Evolutionary conservation across 2,329 filamentous ascomycete species (phyloP).

Genomic region (Penicillium sp.): DNA sequence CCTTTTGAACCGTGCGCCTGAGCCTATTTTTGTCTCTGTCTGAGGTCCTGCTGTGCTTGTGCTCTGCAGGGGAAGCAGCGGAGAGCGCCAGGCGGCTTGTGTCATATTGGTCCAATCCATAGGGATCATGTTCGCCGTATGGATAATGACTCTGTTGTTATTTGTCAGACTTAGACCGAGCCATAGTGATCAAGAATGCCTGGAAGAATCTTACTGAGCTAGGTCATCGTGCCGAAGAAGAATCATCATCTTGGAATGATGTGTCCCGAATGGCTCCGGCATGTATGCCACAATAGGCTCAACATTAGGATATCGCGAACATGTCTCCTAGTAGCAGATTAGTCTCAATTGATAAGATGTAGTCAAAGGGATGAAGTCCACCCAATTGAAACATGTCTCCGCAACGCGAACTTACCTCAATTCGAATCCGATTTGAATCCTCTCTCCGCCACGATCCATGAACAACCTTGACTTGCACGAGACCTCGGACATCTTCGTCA

Average conservation of each 20-base stretch:
- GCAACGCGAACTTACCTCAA: conserved; percentile 51
- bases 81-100: conserved; percentile 78
- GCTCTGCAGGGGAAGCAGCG: conserved; percentile 57
- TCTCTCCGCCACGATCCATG: conserved; percentile 69
- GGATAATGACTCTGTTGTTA: conserved; percentile 63
- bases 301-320: conserved; percentile 63
- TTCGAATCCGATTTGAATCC: conserved; percentile 54
- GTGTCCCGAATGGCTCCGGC: conserved; percentile 81
- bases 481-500: conserved; percentile 53
- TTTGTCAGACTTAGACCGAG: not conserved
- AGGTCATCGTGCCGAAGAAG: conserved; percentile 72
- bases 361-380: not conserved
- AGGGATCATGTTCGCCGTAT: conserved; percentile 88
- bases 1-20: conserved; percentile 68
- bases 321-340: conserved; percentile 54
- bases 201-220: conserved; percentile 53
- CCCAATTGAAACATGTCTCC: not conserved
- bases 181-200: not conserved
- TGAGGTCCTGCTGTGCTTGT: conserved; percentile 1
- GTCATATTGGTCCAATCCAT: conserved; percentile 87
- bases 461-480: conserved; percentile 58
- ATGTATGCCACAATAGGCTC: conserved; percentile 71
- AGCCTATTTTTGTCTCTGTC: conserved; percentile 48
- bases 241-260: conserved; percentile 86
- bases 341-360: not conserved